Percentiles rank a stretch among this genome's conserved stretches.
Conservation (phyloP, 495 filamentous ascomycete genomes). For the Lichenothelia convexa region DNA sequence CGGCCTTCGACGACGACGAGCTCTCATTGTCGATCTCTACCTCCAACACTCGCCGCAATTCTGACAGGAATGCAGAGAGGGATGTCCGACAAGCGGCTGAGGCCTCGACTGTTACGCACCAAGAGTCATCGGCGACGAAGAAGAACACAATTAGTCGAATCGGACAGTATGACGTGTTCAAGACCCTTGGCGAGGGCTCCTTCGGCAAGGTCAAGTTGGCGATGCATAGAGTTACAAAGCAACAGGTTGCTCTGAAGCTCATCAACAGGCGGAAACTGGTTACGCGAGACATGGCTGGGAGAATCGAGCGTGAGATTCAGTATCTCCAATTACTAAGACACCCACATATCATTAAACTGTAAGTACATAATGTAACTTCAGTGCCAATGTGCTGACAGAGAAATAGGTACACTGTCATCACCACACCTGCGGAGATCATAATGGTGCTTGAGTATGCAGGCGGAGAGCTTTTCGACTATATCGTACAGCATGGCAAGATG, state of each 20-base stretch:
- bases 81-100: slow-evolving; percentile 1
- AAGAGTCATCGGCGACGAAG: slow-evolving; percentile 8
- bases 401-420: slow-evolving; percentile 82
- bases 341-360: slow-evolving; percentile 98
- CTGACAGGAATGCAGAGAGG: slow-evolving; percentile 10
- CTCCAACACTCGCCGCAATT: slow-evolving; percentile 39
- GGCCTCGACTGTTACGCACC: slow-evolving; percentile 10
- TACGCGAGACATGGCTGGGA: slow-evolving; percentile 87
- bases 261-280: slow-evolving; percentile 89
- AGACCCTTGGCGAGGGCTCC: slow-evolving; percentile 84
- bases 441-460: slow-evolving; percentile 98
- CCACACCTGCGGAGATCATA: slow-evolving; percentile 79
- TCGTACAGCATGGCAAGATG: slow-evolving; percentile 79
- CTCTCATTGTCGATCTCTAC: slow-evolving; percentile 67
- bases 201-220: slow-evolving; percentile 98
- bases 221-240: slow-evolving; percentile 70
- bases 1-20: slow-evolving; percentile 68
- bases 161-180: slow-evolving; percentile 75
- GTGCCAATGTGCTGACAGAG: neutral
- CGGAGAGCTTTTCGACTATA: slow-evolving; percentile 92
- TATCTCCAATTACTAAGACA: slow-evolving; percentile 90
- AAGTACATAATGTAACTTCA: slow-evolving; percentile 17
- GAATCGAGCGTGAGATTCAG: slow-evolving; percentile 94
- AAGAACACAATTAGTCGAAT: slow-evolving; percentile 52
- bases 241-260: slow-evolving; percentile 93